Evolutionary conservation across 2,329 filamentous ascomycete genomes (phyloP).

Genomic region (Botrytis aclada): DNA sequence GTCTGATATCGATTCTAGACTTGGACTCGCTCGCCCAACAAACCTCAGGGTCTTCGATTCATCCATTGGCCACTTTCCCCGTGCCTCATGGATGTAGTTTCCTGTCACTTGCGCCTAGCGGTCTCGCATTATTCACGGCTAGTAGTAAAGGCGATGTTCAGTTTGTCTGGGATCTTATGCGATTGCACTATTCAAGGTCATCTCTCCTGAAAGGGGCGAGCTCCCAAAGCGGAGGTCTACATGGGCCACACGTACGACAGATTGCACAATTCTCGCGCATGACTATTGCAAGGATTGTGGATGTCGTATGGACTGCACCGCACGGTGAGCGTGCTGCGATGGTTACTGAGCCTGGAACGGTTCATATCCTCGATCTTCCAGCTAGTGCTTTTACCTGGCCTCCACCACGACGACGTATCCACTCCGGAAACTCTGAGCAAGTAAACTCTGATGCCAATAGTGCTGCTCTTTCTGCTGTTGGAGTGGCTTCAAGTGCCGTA

Average conservation of each 20-base stretch:
- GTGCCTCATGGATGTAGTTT: slow-evolving; percentile 75
- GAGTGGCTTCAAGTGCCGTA: slow-evolving; percentile 37
- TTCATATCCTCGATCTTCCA: slow-evolving; percentile 88
- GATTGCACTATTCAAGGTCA: slow-evolving; percentile 59
- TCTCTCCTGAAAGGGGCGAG: slow-evolving; percentile 53
- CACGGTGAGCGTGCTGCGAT: slow-evolving; percentile 81
- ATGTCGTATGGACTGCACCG: slow-evolving; percentile 82
- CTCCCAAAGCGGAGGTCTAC: slow-evolving; percentile 41
- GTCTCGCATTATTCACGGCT: slow-evolving; percentile 71
- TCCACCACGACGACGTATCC: slow-evolving; percentile 51
- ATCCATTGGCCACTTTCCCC: slow-evolving; percentile 68
- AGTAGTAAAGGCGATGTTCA: slow-evolving; percentile 83
- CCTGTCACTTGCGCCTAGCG: slow-evolving; percentile 72
- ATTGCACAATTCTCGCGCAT: slow-evolving; percentile 86
- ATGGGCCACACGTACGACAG: slow-evolving; percentile 68
- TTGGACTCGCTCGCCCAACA: slow-evolving; percentile 55
- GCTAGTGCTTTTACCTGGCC: slow-evolving; percentile 80
- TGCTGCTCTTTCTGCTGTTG: slow-evolving; percentile 46
- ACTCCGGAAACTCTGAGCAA: slow-evolving; percentile 24
- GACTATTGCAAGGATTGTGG: slow-evolving; percentile 86
- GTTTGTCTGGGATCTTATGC: slow-evolving; percentile 76
- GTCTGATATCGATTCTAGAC: slow-evolving; percentile 73
- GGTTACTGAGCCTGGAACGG: slow-evolving; percentile 90
- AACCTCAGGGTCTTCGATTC: slow-evolving; percentile 45
- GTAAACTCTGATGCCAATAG: slow-evolving; percentile 41